Evolutionary conservation across 352 stramenopile species (phyloP).

Genomic region (Globisporangium lucens): DNA sequence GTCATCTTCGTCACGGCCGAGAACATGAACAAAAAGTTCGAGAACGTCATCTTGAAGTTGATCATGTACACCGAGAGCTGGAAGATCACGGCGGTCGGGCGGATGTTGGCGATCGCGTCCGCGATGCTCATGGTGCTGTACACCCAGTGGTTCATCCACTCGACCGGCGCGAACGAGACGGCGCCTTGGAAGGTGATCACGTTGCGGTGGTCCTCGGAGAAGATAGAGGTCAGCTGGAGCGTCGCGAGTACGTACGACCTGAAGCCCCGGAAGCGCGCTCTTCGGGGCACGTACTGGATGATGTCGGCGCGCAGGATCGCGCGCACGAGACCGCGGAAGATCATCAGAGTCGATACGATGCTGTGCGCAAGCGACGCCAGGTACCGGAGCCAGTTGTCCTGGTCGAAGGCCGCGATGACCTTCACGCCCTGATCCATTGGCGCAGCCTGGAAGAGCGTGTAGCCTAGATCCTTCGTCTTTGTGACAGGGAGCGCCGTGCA

Average conservation of each 20-base stretch:
- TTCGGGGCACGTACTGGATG: background rate
- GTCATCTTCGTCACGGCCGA: conserved; percentile 30
- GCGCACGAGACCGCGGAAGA: conserved; percentile 8
- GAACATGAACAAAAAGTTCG: conserved; percentile 35
- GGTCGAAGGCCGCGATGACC: conserved; percentile 13
- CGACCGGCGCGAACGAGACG: conserved; percentile 25
- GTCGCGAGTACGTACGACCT: background rate
- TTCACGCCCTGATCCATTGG: conserved; percentile 11
- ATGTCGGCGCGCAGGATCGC: conserved; percentile 10
- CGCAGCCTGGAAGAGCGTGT: conserved; percentile 21
- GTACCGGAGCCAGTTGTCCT: conserved; percentile 20
- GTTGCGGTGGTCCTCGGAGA: background rate
- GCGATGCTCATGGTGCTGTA: conserved; percentile 35
- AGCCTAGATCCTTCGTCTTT: background rate
- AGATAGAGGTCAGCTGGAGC: background rate
- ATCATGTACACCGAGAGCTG: conserved; percentile 34
- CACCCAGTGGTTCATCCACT: conserved; percentile 46
- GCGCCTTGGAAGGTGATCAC: conserved; percentile 20
- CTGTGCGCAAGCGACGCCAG: conserved; percentile 23
- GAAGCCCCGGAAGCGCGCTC: background rate
- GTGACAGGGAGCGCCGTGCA: conserved; percentile 22
- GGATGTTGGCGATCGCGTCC: conserved; percentile 27
- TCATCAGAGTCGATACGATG: conserved; percentile 26
- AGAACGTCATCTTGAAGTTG: conserved; percentile 18
- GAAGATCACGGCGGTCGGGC: conserved; percentile 28